Conservation (phyloP, 768 basidiomycete species). For the Pleurotus cornucopiae region DNA sequence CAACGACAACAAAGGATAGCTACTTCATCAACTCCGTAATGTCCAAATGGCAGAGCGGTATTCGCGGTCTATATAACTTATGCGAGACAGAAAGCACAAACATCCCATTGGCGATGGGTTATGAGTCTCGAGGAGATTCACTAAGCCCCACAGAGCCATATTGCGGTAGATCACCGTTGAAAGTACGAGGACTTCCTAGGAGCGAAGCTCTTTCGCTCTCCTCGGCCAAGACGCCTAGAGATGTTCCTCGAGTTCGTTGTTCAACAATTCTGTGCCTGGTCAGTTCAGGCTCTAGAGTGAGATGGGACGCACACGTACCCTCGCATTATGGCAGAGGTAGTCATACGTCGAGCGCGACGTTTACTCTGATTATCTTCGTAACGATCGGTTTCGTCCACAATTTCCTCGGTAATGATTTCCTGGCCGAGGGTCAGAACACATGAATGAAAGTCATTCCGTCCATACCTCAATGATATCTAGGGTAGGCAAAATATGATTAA, state of each 20-base stretch:
- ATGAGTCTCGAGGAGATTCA: conserved; percentile 4
- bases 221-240: conserved; percentile 10
- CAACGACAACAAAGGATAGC: neutral
- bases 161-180: conserved; percentile 7
- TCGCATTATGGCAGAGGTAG: conserved; percentile 74
- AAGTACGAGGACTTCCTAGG: conserved; percentile 13
- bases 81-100: too few species aligned
- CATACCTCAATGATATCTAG: conserved; percentile 73
- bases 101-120: neutral
- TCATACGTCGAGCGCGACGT: conserved; percentile 62
- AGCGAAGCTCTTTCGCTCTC: conserved; percentile 32
- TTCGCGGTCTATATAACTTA: too few species aligned
- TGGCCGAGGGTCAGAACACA: conserved; percentile 21
- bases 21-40: too few species aligned
- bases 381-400: conserved; percentile 91
- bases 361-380: conserved; percentile 87
- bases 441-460: neutral
- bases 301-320: conserved; percentile 42
- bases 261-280: conserved; percentile 47
- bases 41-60: too few species aligned
- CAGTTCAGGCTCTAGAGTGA: neutral
- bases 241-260: conserved; percentile 35
- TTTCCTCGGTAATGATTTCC: conserved; percentile 96
- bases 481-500: neutral
- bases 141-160: conserved; percentile 2